phyloP scores from a whole-genome alignment of 331 rosid genomes.

The Telfairia occidentalis region DNA sequence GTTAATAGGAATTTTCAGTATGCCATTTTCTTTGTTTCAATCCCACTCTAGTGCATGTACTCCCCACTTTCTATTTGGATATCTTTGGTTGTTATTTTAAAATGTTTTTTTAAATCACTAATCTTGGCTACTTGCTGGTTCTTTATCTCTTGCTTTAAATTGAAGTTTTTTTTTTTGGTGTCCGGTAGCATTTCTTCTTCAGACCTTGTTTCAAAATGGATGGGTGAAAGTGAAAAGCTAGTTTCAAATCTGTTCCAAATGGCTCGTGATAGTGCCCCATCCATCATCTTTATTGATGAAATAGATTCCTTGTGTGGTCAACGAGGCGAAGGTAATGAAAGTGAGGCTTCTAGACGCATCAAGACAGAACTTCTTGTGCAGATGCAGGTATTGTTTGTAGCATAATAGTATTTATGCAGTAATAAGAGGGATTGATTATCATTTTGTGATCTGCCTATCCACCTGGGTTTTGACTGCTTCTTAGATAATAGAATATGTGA shows the following conservation, averaged over 20 bases:
- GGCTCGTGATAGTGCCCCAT: slow-evolving; percentile 98
- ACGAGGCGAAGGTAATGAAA: slow-evolving; percentile 99
- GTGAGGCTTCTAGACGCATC: slow-evolving; percentile 98
- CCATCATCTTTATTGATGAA: slow-evolving; percentile 90
- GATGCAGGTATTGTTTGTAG: slow-evolving; percentile 78
- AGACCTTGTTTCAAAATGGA: slow-evolving; percentile 98
- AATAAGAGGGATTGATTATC: background rate
- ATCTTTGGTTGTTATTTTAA: background rate
- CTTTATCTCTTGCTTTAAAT: slow-evolving; percentile 21
- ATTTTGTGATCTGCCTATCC: background rate
- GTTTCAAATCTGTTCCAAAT: slow-evolving; percentile 91
- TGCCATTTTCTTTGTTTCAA: background rate
- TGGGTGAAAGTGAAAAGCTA: slow-evolving; percentile 99
- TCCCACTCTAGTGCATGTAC: background rate
- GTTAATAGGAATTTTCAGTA: background rate
- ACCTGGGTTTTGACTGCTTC: background rate
- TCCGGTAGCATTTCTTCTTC: slow-evolving; percentile 81
- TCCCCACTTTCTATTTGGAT: background rate
- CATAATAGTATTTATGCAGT: background rate
- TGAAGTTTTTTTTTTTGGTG: slow-evolving; percentile 15
- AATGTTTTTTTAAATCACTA: background rate
- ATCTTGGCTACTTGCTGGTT: background rate
- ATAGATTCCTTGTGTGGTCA: slow-evolving; percentile 93
- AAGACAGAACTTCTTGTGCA: slow-evolving; percentile 98
- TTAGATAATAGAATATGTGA: background rate